These are phyloP conservation scores for Monilinia aucupariae DNA, from an alignment of 2,329 filamentous ascomycete species.

Conservation along the genomic window DNA sequence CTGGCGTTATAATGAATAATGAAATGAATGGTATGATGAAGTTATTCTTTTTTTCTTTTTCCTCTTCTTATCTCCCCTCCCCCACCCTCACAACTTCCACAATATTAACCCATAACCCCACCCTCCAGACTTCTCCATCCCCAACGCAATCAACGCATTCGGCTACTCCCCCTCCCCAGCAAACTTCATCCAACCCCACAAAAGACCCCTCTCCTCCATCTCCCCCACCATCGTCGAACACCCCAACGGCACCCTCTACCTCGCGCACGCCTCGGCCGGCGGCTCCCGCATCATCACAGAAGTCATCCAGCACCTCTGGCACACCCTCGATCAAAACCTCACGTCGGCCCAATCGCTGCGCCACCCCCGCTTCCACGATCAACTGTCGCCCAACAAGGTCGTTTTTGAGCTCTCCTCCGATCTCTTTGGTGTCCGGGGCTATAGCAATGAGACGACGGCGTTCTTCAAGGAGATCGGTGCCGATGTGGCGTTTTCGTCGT, in stretches of 20 bases:
- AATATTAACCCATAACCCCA: background rate
- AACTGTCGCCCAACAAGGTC: constrained; percentile 52
- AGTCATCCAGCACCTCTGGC: constrained; percentile 59
- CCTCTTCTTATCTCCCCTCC: too few relatives aligned
- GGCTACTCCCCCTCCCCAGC: constrained; percentile 57
- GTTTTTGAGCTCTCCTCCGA: constrained; percentile 48
- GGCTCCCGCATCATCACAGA: constrained; percentile 63
- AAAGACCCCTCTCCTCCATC: constrained; percentile 60
- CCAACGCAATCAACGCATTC: constrained; percentile 57
- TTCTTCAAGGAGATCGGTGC: constrained; percentile 54
- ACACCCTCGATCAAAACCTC: constrained; percentile 53
- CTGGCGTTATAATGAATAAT: constrained; percentile 65
- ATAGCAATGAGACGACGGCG: constrained; percentile 54
- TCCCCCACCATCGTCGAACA: constrained; percentile 59
- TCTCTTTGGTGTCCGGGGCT: constrained; percentile 38
- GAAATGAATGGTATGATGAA: constrained; percentile 52
- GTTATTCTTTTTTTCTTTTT: constrained; percentile 34
- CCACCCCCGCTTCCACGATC: constrained; percentile 58
- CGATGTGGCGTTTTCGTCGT: constrained; percentile 53
- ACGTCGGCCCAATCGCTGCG: constrained; percentile 50
- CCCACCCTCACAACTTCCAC: constrained; percentile 25
- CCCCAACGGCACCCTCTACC: constrained; percentile 51
- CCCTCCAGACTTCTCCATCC: constrained; percentile 57
- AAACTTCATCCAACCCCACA: constrained; percentile 62
- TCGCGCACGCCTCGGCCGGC: constrained; percentile 58